These are phyloP conservation scores for Reticulascus tulasneorum DNA, from an alignment of 2,329 filamentous ascomycete genomes.

Conservation along the genomic window DNA sequence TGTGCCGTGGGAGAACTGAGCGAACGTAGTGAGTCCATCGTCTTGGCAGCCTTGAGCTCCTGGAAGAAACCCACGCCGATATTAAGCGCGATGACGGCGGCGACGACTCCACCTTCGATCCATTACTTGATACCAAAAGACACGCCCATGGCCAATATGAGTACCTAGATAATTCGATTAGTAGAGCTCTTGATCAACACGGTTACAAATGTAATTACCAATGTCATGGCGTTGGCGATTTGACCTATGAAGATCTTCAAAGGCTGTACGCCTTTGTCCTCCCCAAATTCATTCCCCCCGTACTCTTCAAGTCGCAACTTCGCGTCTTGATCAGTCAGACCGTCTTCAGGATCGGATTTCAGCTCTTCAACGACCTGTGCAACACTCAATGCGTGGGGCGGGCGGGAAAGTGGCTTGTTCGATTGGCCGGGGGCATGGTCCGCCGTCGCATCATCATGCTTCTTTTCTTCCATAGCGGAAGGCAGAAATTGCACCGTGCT, in stretches of 20 bases:
- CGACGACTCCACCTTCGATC: constrained; percentile 58
- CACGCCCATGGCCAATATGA: constrained; percentile 55
- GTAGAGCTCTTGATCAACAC: too few relatives aligned
- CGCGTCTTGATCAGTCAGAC: constrained; percentile 52
- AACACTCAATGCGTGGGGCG: constrained; percentile 59
- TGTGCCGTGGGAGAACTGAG: constrained; percentile 40
- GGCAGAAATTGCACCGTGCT: too few relatives aligned
- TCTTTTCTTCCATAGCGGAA: constrained; percentile 7
- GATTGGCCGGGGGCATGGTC: constrained; percentile 36
- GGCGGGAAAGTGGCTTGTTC: constrained; percentile 50
- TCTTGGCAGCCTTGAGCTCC: constrained; percentile 45
- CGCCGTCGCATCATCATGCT: constrained; percentile 18
- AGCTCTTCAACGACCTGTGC: constrained; percentile 52
- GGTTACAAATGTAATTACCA: too few relatives aligned
- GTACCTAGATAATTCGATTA: constrained; percentile 28
- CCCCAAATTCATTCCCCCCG: constrained; percentile 61
- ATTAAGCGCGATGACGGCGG: constrained; percentile 54
- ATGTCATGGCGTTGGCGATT: constrained; percentile 65
- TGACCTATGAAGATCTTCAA: constrained; percentile 62
- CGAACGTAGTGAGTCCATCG: constrained; percentile 43
- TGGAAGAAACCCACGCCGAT: constrained; percentile 48
- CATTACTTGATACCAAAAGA: constrained; percentile 55
- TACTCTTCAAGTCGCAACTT: constrained; percentile 49
- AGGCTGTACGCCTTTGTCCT: constrained; percentile 55
- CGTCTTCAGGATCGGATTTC: constrained; percentile 50